A percentile compares a stretch with the other conserved stretches of the same genome.
These are phyloP conservation scores for Sporobolomyces pararoseus DNA, from an alignment of 768 basidiomycete genomes.

Conservation along the genomic window DNA sequence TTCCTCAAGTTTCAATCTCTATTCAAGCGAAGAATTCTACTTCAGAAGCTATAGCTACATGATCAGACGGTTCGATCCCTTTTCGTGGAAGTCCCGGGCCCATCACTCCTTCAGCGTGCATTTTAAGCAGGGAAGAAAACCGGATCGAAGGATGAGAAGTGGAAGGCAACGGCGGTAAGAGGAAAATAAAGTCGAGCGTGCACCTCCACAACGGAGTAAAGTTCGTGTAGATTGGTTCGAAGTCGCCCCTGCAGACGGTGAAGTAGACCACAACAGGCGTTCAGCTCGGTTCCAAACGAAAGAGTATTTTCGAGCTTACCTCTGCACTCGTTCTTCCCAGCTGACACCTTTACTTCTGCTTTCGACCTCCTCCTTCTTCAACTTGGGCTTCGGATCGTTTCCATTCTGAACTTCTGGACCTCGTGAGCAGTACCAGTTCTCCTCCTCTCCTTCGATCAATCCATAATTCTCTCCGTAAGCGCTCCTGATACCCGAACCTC, in stretches of 20 bases:
- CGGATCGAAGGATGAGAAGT: constrained; percentile 27
- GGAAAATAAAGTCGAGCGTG: constrained; percentile 66
- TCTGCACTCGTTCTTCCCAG: constrained; percentile 46
- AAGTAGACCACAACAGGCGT: too few species aligned
- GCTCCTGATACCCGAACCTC: background rate
- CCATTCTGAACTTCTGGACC: constrained; percentile 46
- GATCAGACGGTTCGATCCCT: constrained; percentile 79
- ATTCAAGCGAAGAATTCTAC: constrained; percentile 48
- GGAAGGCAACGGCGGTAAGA: constrained; percentile 49
- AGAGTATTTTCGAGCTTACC: background rate
- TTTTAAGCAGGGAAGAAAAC: constrained; percentile 56
- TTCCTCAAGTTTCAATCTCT: background rate
- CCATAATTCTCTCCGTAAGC: constrained; percentile 41
- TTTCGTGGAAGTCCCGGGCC: constrained; percentile 72
- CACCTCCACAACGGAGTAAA: constrained; percentile 41
- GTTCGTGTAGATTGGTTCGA: constrained; percentile 40
- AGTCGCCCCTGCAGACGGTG: constrained; percentile 29
- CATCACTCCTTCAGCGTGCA: constrained; percentile 61
- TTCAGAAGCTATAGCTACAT: constrained; percentile 71
- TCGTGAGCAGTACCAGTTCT: constrained; percentile 31
- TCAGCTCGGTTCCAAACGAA: background rate
- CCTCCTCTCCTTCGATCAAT: constrained; percentile 38
- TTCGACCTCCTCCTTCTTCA: constrained; percentile 64
- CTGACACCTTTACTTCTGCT: constrained; percentile 47
- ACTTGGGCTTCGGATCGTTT: constrained; percentile 15